Percentiles rank a stretch among this genome's conserved stretches.
Evolutionary conservation across 2,329 filamentous ascomycete genomes (phyloP).

Genomic region (Pseudogymnoascus sp.): DNA sequence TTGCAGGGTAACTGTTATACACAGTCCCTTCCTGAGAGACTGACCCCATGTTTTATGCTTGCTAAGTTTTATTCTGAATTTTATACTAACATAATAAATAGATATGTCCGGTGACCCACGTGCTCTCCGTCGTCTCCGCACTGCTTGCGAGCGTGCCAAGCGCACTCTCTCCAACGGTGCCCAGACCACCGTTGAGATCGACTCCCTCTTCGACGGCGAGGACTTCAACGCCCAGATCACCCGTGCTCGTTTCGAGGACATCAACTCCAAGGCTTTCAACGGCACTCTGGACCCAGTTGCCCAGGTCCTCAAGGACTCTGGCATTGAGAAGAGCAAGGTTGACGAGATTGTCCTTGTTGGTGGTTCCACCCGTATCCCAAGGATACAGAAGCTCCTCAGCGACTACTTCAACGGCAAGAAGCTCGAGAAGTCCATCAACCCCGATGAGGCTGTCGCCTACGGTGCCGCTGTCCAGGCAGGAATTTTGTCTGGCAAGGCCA

Average conservation of each 20-base stretch:
- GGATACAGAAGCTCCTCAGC: constrained; percentile 97
- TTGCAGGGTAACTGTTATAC: background rate
- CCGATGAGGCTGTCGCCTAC: constrained; percentile 97
- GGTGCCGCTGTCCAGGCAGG: constrained; percentile 91
- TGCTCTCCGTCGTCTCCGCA: constrained; percentile 90
- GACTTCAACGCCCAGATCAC: constrained; percentile 97
- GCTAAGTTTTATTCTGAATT: constrained; percentile 14
- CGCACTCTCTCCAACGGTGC: constrained; percentile 95
- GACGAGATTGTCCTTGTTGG: constrained; percentile 99
- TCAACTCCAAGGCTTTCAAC: constrained; percentile 91
- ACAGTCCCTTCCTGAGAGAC: background rate
- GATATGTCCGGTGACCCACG: constrained; percentile 73
- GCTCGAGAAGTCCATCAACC: constrained; percentile 99
- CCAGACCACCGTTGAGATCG: constrained; percentile 96
- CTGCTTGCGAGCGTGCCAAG: constrained; percentile 99
- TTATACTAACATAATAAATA: background rate
- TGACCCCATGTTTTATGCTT: background rate
- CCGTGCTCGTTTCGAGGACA: constrained; percentile 96
- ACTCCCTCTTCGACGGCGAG: constrained; percentile 95
- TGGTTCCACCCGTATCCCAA: constrained; percentile 97
- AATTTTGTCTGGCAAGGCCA: constrained; percentile 96
- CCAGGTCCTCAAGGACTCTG: constrained; percentile 91
- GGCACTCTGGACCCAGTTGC: constrained; percentile 92
- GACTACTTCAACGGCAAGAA: constrained; percentile 99
- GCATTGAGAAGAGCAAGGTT: constrained; percentile 79